Evolutionary conservation across 331 rosid genomes (phyloP).

Genomic region (Pyrus hybrid): DNA sequence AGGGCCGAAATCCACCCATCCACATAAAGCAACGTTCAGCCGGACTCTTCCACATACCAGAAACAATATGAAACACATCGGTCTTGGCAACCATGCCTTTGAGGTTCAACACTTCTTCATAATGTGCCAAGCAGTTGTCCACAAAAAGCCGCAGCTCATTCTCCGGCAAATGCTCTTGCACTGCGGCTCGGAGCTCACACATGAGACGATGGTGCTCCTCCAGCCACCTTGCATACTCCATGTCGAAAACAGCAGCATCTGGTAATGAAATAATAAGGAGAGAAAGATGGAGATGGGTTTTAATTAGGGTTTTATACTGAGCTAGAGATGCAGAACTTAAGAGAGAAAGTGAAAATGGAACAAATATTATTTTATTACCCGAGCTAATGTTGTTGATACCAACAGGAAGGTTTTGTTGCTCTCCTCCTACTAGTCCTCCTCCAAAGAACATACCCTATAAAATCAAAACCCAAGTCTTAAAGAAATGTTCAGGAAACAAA

Average conservation of each 20-base stretch:
- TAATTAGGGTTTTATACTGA: neutral
- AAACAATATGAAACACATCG: conserved; percentile 74
- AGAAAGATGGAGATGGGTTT: neutral
- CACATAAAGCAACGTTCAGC: conserved; percentile 94
- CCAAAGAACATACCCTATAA: conserved; percentile 61
- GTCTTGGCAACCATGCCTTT: conserved; percentile 65
- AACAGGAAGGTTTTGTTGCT: conserved; percentile 55
- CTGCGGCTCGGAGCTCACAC: conserved; percentile 84
- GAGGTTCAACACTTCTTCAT: conserved; percentile 56
- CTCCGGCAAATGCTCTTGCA: conserved; percentile 72
- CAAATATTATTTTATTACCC: conserved; percentile 24
- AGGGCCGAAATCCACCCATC: conserved; percentile 90
- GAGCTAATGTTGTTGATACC: conserved; percentile 56
- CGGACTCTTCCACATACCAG: conserved; percentile 94
- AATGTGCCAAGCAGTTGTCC: conserved; percentile 64
- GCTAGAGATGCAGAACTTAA: neutral
- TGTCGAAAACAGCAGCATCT: conserved; percentile 78
- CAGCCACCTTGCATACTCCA: conserved; percentile 74
- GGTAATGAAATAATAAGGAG: neutral
- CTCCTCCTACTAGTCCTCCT: conserved; percentile 60
- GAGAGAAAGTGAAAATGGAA: neutral
- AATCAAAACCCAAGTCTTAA: neutral
- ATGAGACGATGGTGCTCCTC: conserved; percentile 77
- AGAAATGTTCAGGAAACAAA: neutral
- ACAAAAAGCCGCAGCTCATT: conserved; percentile 69